A percentile compares a stretch with the other conserved stretches of the same genome.
phyloP scores from a whole-genome alignment of 1,284 basidiomycete genomes.

The Leccinum huronense region DNA sequence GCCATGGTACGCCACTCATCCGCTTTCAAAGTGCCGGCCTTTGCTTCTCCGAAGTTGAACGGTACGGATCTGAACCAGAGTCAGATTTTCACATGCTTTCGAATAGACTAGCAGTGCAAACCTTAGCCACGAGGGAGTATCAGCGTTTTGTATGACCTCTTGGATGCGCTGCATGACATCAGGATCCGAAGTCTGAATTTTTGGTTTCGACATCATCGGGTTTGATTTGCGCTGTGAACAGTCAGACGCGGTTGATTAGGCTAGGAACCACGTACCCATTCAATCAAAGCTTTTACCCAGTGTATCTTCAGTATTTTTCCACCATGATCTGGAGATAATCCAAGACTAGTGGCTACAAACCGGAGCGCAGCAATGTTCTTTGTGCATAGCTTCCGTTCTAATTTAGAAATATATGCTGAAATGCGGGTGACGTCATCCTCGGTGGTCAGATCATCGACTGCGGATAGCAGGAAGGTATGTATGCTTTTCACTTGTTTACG shows the following conservation, averaged over 20 bases:
- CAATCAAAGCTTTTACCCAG: not conserved
- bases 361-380: not conserved
- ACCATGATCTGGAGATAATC: not conserved
- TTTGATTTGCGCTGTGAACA: not conserved
- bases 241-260: not conserved
- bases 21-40: too few relatives aligned
- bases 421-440: not conserved
- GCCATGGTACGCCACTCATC: too few relatives aligned
- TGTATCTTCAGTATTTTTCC: not conserved
- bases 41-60: too few relatives aligned
- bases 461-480: not conserved
- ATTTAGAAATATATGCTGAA: not conserved
- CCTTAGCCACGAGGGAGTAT: slow-evolving; percentile 1
- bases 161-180: not conserved
- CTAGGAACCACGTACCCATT: not conserved
- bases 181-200: not conserved
- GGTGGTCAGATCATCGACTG: not conserved
- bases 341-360: not conserved
- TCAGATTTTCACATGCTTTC: not conserved
- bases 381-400: not conserved
- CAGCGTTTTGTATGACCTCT: not conserved
- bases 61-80: not conserved
- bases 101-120: not conserved
- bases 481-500: not conserved
- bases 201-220: not conserved